Conservation (phyloP, 805 yeast genomes). For the Nakazawaea ambrosiae region DNA sequence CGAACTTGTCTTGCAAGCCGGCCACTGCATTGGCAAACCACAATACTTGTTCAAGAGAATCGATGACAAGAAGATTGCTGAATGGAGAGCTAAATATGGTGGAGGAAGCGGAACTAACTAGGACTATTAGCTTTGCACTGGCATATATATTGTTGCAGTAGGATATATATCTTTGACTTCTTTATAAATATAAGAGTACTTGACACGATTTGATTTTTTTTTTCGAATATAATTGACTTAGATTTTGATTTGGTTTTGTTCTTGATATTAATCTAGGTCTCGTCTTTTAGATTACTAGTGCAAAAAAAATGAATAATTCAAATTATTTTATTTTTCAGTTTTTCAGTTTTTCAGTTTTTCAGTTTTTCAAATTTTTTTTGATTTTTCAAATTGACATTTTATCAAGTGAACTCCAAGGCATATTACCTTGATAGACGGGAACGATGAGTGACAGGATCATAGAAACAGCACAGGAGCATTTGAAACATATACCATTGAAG, state of each 20-base stretch:
- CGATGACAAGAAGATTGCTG: constrained; percentile 80
- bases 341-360: neutral
- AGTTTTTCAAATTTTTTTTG: neutral
- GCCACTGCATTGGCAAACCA: constrained; percentile 87
- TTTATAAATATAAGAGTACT: no score
- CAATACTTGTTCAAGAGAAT: constrained; percentile 89
- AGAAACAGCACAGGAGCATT: constrained; percentile 30
- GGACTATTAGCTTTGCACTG: neutral
- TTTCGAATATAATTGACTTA: no score
- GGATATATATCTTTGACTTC: no score
- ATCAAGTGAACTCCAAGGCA: neutral
- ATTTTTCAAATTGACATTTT: neutral
- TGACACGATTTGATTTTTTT: no score
- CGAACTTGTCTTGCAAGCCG: constrained; percentile 59
- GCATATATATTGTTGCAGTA: neutral
- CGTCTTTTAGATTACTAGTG: no score
- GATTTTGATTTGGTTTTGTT: no score
- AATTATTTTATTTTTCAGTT: neutral
- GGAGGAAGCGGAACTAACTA: constrained; percentile 44
- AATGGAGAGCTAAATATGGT: constrained; percentile 83
- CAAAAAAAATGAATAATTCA: no score
- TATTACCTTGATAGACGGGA: neutral
- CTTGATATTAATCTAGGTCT: no score
- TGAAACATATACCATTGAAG: constrained; percentile 43
- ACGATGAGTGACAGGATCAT: constrained; percentile 51